A percentile compares a stretch with the other conserved stretches of the same genome.
phyloP scores from a whole-genome alignment of 371 early-diverging fungal genomes.

The Dentiscutata heterogama region DNA sequence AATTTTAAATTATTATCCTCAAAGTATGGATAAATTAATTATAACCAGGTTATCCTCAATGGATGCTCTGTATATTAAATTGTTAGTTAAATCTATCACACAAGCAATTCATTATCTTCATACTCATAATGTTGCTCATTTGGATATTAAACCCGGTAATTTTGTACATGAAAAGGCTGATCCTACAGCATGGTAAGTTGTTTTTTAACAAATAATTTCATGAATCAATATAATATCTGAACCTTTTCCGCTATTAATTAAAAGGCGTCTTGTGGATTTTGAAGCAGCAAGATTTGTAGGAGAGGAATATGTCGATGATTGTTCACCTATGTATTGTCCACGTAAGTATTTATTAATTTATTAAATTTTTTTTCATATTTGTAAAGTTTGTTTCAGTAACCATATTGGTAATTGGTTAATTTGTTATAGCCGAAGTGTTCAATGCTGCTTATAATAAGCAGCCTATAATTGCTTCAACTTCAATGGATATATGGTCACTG shows the following conservation, averaged over 20 bases:
- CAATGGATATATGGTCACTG: conserved; percentile 57
- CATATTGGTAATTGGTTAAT: not conserved
- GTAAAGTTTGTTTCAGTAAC: no score
- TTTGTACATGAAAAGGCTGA: conserved; percentile 18
- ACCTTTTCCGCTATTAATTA: no score
- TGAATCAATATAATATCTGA: no score
- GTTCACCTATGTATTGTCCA: no score
- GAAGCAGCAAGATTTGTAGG: no score
- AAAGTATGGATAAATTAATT: conserved; percentile 31
- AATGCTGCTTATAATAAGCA: not conserved
- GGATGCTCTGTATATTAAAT: not conserved
- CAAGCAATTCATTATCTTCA: conserved; percentile 35
- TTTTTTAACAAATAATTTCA: no score
- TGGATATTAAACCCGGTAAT: conserved; percentile 36
- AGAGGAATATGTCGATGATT: no score
- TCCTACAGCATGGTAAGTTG: not conserved
- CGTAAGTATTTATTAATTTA: no score
- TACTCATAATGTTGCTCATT: conserved; percentile 7
- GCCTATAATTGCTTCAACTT: conserved; percentile 40
- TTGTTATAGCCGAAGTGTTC: conserved; percentile 19
- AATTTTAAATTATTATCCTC: conserved; percentile 23
- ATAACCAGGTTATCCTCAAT: not conserved
- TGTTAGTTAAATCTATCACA: conserved; percentile 2
- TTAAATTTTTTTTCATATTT: no score
- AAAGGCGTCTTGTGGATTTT: no score